Evolutionary conservation across 1,284 basidiomycete genomes (phyloP), one percentile per base, ranked within the genome.

Genomic region (Fomitopsis betulina): DNA sequence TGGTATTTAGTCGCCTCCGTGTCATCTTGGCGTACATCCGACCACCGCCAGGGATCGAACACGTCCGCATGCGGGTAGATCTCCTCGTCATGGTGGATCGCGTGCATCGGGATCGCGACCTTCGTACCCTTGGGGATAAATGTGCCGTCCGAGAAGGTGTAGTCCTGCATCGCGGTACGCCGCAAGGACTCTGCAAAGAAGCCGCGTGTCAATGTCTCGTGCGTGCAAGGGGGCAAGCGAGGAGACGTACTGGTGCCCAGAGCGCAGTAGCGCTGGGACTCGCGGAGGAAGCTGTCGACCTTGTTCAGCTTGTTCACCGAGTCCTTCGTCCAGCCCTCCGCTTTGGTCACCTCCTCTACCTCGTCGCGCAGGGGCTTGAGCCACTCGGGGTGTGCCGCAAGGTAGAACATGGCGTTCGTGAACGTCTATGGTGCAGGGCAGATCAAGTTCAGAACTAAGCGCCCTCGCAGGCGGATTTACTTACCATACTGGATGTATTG

Each of bases 271-370:
- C 78, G 70, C 54, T 73, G 71, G 1, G 73, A 70, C 62, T 81
- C 79, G 55, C 76, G 74, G 32, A 83, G 60, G 64, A 82, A 80
- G 58, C 79, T 81, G 60, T 82, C 79, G n/a, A 80, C 57, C 53
- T 76, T 77, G 52, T 65, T 62, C 73, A 81, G 72, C 54, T 75
- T 76, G 12, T 63, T 65, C 53, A 81, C 67, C 0, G 74, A 67
- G 0, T 63, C 62, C 59, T 77, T 78, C 0, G 74, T 75, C 75
- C 78, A 79, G 0, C 79, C 77, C 19, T 78, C 71, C 30, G 64
- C 62, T 0, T 61, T 53, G 13, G 75, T 56, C 0, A 74, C 66
- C 3, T 42, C 52, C 27, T 75, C 72, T 0, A 78, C 68, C 62
- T 82, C 80, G 33, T 77, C 73, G 5, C 79, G 71, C 38, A 82